Evolutionary conservation across 805 yeast genomes (phyloP), one percentile per base, ranked within the genome.

Genomic region (Torulaspora delbrueckii): DNA sequence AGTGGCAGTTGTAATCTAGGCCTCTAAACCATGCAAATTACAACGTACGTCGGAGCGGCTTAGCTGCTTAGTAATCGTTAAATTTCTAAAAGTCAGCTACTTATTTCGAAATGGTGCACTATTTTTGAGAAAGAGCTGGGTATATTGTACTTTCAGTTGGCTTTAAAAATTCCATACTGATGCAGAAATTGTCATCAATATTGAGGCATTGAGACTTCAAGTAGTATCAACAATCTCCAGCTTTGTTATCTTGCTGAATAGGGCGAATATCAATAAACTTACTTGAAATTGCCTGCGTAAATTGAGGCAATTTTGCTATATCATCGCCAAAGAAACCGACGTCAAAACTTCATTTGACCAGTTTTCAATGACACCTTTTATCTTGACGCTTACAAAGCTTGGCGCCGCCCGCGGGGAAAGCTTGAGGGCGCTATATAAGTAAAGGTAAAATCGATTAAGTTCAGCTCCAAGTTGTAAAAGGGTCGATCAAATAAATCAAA

Each of bases 361-460:
- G 24, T 34, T 19, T 19, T 7, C n/a, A 13, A 35, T 12, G 14
- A 19, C 23, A 7, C 14, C 32, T 10, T 16, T 37, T 8, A 26
- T 26, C 28, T 26, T 8, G 28, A 26, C n/a, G 28, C 19, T 26
- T 8, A 12, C 14, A 13, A 14, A 13, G 30, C 19, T 23, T 40
- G 30, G 28, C 14, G 13, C 39, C 56, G 8, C 47, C 61, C 22
- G 51, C 56, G 9, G 36, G 58, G 31, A 51, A n/a, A 26, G 30
- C 12, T 26, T 26, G 28, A 26, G 19, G 34, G 34, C 3, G 22
- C 22, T 31, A 31, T 31, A 31, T 13, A 31, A 31, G 34, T 3
- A n/a, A 31, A 31, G 34, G 34, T 31, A 31, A 13, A 31, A 14
- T 31, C 5, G 8, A 8, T 31, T 5, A 5, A 13, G 14, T 7